Percentiles rank a stretch among this genome's conserved stretches.
Evolutionary conservation across 2,329 filamentous ascomycete species (phyloP).

Genomic region (Alternaria triticina): DNA sequence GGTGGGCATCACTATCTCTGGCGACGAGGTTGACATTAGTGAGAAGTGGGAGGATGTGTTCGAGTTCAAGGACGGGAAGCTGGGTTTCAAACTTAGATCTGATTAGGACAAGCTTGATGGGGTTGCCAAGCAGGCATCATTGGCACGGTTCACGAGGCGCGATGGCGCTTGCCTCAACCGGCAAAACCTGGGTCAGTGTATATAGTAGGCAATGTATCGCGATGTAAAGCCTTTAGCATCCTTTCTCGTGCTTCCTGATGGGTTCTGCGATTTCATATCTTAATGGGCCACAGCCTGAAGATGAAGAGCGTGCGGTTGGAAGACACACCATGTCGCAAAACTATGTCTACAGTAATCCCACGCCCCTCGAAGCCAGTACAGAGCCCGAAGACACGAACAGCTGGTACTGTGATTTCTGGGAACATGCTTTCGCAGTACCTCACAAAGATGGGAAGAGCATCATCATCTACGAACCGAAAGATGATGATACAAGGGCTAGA

Average conservation of each 20-base stretch:
- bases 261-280: not conserved
- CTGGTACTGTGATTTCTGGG: conserved; percentile 1
- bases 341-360: not conserved
- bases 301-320: not conserved
- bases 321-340: not conserved
- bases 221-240: not conserved
- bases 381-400: not conserved
- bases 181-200: not conserved
- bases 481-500: not conserved
- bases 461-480: not conserved
- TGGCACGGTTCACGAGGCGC: not conserved
- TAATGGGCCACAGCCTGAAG: not conserved
- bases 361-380: not conserved
- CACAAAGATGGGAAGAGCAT: not conserved
- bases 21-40: not conserved
- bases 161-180: not conserved
- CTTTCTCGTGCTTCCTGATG: not conserved
- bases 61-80: not conserved
- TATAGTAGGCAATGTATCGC: not conserved
- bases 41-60: not conserved
- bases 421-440: not conserved
- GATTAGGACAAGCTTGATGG: not conserved
- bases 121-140: not conserved
- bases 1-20: not conserved
- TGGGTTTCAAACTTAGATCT: not conserved